Evolutionary conservation across 768 basidiomycete genomes (phyloP), one percentile per base, ranked within the genome.

Genomic region (Thelephora ganbajun): DNA sequence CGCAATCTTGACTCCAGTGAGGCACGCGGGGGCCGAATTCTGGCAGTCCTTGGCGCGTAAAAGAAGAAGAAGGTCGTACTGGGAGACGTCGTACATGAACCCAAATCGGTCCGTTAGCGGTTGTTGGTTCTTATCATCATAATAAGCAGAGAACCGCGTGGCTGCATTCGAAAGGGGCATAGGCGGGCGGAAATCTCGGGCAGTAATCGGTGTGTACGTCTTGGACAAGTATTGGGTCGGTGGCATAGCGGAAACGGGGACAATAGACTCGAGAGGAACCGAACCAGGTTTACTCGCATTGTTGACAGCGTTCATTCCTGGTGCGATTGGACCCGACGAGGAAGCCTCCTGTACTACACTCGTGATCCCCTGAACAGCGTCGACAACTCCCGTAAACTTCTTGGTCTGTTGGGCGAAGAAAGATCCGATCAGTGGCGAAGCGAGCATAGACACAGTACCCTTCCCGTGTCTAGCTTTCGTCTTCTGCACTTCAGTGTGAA

Each of bases 1-100:
- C 1, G 87, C 83, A 49, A 91, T 85, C 68, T 82, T 88, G 50
- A 90, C 81, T 0, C 89, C 90, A 0, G 88, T 91, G 43, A 88
- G 66, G 56, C 85, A 88, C 6, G 87, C 86, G 3, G 89, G 87
- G 0, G 88, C 88, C 0, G 81, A 76, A 54, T 74, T 83, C 43
- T 74, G 69, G 50, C 83, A 87, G 48, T 80, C 79, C 56, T 71
- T 76, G 14, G 83, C 85, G 23, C 84, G 71, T 7, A 83, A 61
- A 22, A 93, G 71, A 12, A 94, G 65, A 20, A 89, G 69, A 22
- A 85, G 71, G 55, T 93, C 90, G 55, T 90, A 88, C 54, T 79
- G 73, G 2, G 80, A 77, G 1, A 90, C 74, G 53, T 91, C 88
- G 50, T 92, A 92, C 62, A 92, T 81, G 66, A 93, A 93, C 0